Evolutionary conservation across 768 basidiomycete genomes (phyloP).

Genomic region (Amanita subjunquillea): DNA sequence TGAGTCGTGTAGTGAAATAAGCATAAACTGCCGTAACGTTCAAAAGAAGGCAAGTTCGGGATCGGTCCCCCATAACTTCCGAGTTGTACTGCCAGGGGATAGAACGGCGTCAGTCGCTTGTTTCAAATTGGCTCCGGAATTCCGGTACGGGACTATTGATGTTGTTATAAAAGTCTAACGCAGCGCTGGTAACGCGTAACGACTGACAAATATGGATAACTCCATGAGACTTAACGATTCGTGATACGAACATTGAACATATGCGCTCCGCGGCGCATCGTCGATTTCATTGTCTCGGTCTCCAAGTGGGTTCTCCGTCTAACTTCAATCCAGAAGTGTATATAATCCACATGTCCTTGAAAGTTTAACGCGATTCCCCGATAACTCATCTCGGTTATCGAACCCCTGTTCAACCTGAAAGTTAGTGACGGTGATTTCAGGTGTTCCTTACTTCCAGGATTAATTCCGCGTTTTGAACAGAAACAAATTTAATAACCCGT

Average conservation of each 20-base stretch:
- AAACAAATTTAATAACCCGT: neutral
- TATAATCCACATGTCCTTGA: neutral
- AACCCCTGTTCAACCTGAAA: neutral
- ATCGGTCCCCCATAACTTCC: neutral
- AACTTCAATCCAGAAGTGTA: neutral
- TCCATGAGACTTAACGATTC: neutral
- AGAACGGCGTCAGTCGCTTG: neutral
- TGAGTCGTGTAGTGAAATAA: no score
- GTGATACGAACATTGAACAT: neutral
- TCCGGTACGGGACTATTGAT: neutral
- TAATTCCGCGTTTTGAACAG: neutral
- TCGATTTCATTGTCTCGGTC: neutral
- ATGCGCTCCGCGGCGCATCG: neutral
- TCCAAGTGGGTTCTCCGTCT: neutral
- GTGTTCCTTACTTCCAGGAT: neutral
- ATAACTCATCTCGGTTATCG: neutral
- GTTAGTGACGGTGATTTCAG: neutral
- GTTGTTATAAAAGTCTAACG: neutral
- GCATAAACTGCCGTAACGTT: neutral
- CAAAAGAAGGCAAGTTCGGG: neutral
- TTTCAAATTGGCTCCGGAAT: neutral
- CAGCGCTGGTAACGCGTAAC: neutral
- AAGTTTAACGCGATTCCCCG: neutral
- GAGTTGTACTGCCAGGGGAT: neutral
- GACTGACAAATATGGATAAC: neutral